Evolutionary conservation across 139 green algal species (phyloP), one percentile per base, ranked within the genome.

Genomic region (Astrephomene gubernaculifera): DNA sequence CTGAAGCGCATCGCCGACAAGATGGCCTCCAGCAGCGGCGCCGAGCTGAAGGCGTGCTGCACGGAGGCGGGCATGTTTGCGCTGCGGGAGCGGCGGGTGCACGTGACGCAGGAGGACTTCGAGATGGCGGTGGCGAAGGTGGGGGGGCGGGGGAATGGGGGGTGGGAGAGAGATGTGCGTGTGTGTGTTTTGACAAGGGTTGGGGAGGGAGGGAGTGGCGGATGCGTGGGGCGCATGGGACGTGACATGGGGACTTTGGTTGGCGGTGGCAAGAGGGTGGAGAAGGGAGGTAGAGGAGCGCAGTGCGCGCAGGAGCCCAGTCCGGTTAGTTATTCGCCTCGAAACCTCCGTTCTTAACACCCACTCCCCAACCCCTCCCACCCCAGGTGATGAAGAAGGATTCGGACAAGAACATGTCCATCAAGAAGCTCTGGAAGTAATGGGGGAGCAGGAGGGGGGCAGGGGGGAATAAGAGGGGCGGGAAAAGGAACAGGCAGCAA

Each of bases 61-160:
- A 99, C 97, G 39, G 97, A 99, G 91, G 97, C 98, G 24, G 93
- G 93, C 87, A 99, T 99, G 98, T 99, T 98, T 95, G 98, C 98
- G 29, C 91, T 99, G 88, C 89, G 98, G 0, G 98, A 99, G 88
- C 89, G 98, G 8, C 89, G 98, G 3, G 96, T 99, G 73, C 98
- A 99, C 89, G 98, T 99, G 29, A 99, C 97, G 25, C 95, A 96
- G 85, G 98, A 99, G 87, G 98, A 99, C 87, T 99, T 99, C 90
- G 98, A 99, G 90, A 99, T 99, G 98, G 96, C 97, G 14, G 97
- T 99, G 41, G 90, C 92, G 36, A 99, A 99, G 95, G 97, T 98
- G 71, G 6, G 61, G 54, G 29, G 22, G 43, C 8, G 31, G 29
- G 24, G 53, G 31, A 5, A 3, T 52, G 72, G 72, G 19, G 33